Conservation (phyloP, 352 stramenopile species). For the Globisporangium middletonii region DNA sequence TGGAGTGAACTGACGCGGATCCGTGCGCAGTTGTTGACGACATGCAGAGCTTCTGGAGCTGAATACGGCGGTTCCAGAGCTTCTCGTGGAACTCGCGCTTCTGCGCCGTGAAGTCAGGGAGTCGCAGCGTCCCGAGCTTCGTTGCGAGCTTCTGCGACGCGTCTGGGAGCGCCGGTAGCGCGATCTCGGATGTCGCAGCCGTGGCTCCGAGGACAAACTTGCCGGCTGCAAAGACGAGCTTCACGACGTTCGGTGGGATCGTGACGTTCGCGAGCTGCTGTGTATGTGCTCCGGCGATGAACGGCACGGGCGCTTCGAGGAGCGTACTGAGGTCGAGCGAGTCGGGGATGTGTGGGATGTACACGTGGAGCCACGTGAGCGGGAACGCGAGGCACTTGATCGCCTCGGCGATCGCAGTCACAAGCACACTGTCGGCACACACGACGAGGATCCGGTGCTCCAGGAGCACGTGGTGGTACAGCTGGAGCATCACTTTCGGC, state of each 20-base stretch:
- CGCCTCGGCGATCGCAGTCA: slow-evolving; percentile 39
- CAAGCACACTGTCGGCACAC: slow-evolving; percentile 31
- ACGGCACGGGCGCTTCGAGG: slow-evolving; percentile 44
- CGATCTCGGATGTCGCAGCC: not conserved
- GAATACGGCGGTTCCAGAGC: slow-evolving; percentile 39
- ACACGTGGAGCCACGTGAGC: slow-evolving; percentile 47
- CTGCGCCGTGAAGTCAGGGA: slow-evolving; percentile 21
- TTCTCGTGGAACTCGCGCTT: slow-evolving; percentile 37
- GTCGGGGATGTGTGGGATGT: slow-evolving; percentile 44
- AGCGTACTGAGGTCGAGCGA: slow-evolving; percentile 42
- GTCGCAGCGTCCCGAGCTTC: slow-evolving; percentile 15
- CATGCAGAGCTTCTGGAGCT: slow-evolving; percentile 42
- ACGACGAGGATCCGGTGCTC: slow-evolving; percentile 47
- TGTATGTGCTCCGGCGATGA: slow-evolving; percentile 36
- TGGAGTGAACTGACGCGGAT: not conserved
- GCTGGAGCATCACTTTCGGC: slow-evolving; percentile 22
- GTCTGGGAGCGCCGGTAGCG: slow-evolving; percentile 13
- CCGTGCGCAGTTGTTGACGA: not conserved
- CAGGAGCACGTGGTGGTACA: slow-evolving; percentile 42
- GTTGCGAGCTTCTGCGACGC: slow-evolving; percentile 8
- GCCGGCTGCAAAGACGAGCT: slow-evolving; percentile 25
- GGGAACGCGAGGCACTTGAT: slow-evolving; percentile 38
- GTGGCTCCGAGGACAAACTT: slow-evolving; percentile 18
- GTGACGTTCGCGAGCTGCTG: slow-evolving; percentile 24
- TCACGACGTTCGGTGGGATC: slow-evolving; percentile 34